Percentiles rank a stretch among this genome's conserved stretches.
phyloP scores from a whole-genome alignment of 2,329 filamentous ascomycete genomes.

The Phoma herbarum region DNA sequence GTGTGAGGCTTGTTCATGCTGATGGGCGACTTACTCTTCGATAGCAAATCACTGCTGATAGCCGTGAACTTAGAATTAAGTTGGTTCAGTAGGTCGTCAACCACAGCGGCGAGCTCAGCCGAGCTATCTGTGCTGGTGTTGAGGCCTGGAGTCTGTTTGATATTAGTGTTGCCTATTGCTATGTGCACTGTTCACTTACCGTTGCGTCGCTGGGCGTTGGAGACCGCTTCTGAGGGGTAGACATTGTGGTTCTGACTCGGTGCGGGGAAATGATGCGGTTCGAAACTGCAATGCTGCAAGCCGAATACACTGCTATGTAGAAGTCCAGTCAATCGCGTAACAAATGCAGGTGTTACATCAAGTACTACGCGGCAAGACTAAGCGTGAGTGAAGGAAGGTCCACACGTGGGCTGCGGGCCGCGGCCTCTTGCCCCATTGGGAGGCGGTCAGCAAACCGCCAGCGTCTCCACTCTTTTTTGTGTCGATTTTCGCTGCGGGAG shows the following conservation, averaged over 20 bases:
- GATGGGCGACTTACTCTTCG: constrained; percentile 73
- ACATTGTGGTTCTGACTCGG: constrained; percentile 24
- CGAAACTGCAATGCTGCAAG: not conserved
- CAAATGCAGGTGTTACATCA: not conserved
- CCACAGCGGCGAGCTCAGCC: constrained; percentile 76
- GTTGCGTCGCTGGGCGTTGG: constrained; percentile 12
- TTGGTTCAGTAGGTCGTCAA: constrained; percentile 87
- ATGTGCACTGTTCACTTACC: not conserved
- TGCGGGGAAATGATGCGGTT: not conserved
- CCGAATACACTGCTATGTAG: not conserved
- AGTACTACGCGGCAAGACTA: not conserved
- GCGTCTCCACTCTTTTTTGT: not conserved
- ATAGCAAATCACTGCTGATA: constrained; percentile 85
- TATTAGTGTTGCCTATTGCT: constrained; percentile 1
- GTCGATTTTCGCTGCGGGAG: constrained; percentile 15
- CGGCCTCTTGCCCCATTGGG: constrained; percentile 37
- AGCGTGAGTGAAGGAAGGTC: constrained; percentile 3
- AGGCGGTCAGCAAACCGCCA: constrained; percentile 37
- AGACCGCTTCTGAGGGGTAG: constrained; percentile 24
- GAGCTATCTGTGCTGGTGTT: constrained; percentile 40
- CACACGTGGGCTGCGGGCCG: constrained; percentile 35
- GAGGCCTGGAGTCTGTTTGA: constrained; percentile 23
- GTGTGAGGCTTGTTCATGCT: too few relatives aligned
- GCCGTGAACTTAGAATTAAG: constrained; percentile 85
- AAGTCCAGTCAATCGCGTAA: not conserved